Conservation (phyloP, 23 red algal species). For the Cyanidioschyzon merolae region DNA sequence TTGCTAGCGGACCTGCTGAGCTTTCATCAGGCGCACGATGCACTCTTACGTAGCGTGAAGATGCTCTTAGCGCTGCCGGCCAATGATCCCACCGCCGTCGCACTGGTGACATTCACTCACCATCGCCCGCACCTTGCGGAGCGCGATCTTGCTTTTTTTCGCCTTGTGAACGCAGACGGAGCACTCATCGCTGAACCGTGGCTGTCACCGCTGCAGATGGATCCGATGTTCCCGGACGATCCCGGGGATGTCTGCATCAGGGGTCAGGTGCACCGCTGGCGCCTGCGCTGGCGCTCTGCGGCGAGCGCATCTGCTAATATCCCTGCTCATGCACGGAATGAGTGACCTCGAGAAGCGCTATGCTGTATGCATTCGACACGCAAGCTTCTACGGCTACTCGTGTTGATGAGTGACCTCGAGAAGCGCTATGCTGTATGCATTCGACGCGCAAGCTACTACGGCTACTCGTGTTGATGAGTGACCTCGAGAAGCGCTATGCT, state of each 20-base stretch:
- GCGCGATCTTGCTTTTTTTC: background rate
- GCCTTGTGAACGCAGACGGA: background rate
- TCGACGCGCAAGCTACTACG: no score
- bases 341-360: no score
- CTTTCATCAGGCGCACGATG: background rate
- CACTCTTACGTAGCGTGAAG: background rate
- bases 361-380: no score
- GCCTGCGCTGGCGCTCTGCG: background rate
- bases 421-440: no score
- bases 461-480: no score
- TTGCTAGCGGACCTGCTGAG: background rate
- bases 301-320: no score
- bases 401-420: no score
- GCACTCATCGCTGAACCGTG: background rate
- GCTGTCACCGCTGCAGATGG: constrained; percentile 8
- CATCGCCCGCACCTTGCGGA: constrained; percentile 4
- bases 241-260: background rate
- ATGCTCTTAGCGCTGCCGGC: background rate
- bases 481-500: no score
- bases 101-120: constrained; percentile 1
- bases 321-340: no score
- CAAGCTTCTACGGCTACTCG: no score
- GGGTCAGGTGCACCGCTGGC: background rate
- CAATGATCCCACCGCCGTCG: background rate
- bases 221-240: constrained; percentile 4